Conservation (phyloP, 2,329 filamentous ascomycete species). For the Bipolaris bicolor region DNA sequence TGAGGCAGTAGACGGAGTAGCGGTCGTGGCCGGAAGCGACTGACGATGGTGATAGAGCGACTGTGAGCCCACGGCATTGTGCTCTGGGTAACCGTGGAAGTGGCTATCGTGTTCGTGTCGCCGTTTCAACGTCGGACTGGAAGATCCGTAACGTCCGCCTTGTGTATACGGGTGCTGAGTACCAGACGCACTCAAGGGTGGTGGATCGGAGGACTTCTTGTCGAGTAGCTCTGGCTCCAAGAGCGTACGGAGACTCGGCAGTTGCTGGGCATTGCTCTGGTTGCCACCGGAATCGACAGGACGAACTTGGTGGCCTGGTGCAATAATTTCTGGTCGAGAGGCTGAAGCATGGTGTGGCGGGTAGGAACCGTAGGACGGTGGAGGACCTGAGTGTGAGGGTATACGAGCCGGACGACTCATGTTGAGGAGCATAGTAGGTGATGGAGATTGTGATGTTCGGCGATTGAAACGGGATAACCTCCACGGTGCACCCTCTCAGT, state of each 20-base stretch:
- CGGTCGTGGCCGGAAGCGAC: conserved; percentile 25
- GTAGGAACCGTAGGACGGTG: conserved; percentile 38
- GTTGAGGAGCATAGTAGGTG: conserved; percentile 58
- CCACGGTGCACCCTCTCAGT: conserved; percentile 39
- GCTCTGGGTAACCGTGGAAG: conserved; percentile 33
- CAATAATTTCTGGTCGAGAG: conserved; percentile 36
- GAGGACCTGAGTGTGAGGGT: conserved; percentile 69
- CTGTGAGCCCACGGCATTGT: conserved; percentile 38
- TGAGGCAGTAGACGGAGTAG: conserved; percentile 31
- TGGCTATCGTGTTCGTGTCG: conserved; percentile 44
- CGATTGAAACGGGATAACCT: conserved; percentile 38
- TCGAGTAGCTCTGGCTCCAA: conserved; percentile 47
- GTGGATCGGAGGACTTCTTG: conserved; percentile 36
- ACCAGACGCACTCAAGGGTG: conserved; percentile 28
- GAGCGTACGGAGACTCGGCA: conserved; percentile 48
- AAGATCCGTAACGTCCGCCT: conserved; percentile 38
- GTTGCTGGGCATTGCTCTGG: conserved; percentile 41
- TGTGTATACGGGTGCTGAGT: conserved; percentile 25
- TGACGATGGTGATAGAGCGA: conserved; percentile 38
- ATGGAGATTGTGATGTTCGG: conserved; percentile 33
- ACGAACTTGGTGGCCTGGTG: conserved; percentile 33
- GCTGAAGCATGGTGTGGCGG: conserved; percentile 33
- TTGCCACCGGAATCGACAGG: conserved; percentile 33
- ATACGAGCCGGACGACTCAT: conserved; percentile 88
- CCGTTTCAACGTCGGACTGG: conserved; percentile 46